Conservation (phyloP, 768 basidiomycete species). For the Clavaria fumosa region DNA sequence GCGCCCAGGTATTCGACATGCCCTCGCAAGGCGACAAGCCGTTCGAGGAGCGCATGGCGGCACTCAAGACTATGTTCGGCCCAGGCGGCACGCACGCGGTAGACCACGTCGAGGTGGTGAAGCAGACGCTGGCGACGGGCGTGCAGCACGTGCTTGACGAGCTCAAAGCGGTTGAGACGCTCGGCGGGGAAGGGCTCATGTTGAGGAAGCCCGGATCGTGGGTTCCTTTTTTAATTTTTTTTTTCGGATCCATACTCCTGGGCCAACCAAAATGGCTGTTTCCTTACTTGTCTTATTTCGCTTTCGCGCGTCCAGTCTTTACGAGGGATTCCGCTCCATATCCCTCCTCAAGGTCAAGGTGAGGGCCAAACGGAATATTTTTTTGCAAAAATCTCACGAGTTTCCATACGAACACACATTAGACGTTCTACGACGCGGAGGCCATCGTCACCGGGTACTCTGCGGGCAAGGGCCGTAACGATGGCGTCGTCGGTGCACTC, state of each 20-base stretch:
- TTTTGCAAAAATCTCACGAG: not conserved
- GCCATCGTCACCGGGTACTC: conserved; percentile 43
- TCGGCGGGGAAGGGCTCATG: conserved; percentile 49
- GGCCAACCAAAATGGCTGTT: no score
- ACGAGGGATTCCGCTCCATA: conserved; percentile 33
- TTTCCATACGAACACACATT: not conserved
- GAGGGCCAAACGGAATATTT: no score
- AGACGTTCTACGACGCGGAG: conserved; percentile 48
- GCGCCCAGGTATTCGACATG: conserved; percentile 36
- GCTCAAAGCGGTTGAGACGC: conserved; percentile 35
- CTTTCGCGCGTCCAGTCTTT: conserved; percentile 20
- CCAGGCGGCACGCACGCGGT: conserved; percentile 27
- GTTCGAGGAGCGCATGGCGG: conserved; percentile 36
- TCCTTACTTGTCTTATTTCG: not conserved
- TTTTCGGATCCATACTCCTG: no score
- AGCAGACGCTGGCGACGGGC: conserved; percentile 28
- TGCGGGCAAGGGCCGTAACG: conserved; percentile 35
- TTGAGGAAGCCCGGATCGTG: conserved; percentile 35
- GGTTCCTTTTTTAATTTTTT: conserved; percentile 11
- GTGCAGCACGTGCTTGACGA: conserved; percentile 38
- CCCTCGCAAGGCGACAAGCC: conserved; percentile 30
- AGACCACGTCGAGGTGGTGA: conserved; percentile 31
- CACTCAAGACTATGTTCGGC: conserved; percentile 32
- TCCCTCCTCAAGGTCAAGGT: conserved; percentile 43
- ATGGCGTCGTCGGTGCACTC: conserved; percentile 32